phyloP scores from a whole-genome alignment of 2,329 filamentous ascomycete species.

The Ambrosiella beaveri region DNA sequence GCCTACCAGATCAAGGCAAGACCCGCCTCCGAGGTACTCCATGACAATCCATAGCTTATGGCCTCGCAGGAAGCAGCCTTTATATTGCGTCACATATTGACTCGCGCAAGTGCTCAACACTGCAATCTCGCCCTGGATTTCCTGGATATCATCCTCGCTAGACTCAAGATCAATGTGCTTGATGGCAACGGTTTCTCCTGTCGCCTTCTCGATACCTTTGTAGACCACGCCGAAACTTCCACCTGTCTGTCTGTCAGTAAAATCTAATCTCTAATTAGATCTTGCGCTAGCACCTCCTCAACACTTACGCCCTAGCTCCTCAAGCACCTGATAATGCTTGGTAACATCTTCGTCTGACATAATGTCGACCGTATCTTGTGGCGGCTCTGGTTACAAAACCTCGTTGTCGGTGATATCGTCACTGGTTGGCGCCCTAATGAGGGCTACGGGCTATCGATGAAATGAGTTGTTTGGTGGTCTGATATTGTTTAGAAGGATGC shows the following conservation, averaged over 20 bases:
- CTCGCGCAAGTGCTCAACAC: slow-evolving; percentile 90
- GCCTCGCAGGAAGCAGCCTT: slow-evolving; percentile 85
- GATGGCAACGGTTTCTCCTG: slow-evolving; percentile 86
- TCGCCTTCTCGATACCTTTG: slow-evolving; percentile 82
- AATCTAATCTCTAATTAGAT: neutral
- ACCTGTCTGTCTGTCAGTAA: slow-evolving; percentile 31
- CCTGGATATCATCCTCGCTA: slow-evolving; percentile 93
- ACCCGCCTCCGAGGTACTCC: slow-evolving; percentile 92
- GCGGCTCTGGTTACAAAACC: neutral
- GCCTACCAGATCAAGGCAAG: slow-evolving; percentile 75
- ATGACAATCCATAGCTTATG: slow-evolving; percentile 99
- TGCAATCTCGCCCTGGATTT: slow-evolving; percentile 94
- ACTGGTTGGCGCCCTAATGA: too few species aligned
- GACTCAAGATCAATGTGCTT: slow-evolving; percentile 99
- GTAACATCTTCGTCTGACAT: slow-evolving; percentile 54
- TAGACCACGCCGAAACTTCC: slow-evolving; percentile 95
- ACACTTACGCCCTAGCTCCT: slow-evolving; percentile 81
- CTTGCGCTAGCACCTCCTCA: neutral
- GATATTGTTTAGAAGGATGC: too few species aligned
- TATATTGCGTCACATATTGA: slow-evolving; percentile 89
- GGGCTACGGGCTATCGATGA: too few species aligned
- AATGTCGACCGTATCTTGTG: slow-evolving; percentile 12
- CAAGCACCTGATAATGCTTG: slow-evolving; percentile 80
- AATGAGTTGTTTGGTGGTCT: too few species aligned
- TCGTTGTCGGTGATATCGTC: too few species aligned